These are phyloP conservation scores for Dothideomycetidae sp. DNA, from an alignment of 2,329 filamentous ascomycete genomes.

Conservation along the genomic window DNA sequence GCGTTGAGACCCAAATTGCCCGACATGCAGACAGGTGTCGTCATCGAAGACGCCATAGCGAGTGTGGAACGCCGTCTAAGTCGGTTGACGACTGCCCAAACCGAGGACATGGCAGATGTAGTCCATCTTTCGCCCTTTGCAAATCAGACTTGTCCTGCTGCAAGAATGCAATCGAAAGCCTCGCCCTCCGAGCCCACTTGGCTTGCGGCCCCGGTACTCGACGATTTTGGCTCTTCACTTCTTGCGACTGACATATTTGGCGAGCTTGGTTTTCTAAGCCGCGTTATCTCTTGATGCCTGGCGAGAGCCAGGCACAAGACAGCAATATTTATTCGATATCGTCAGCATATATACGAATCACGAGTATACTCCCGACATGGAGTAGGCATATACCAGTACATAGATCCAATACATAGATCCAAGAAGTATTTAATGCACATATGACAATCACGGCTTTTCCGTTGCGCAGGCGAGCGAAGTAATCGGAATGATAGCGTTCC, in stretches of 20 bases:
- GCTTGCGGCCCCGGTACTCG: conserved; percentile 5
- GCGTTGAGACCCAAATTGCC: neutral
- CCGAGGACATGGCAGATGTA: neutral
- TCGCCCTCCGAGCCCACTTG: neutral
- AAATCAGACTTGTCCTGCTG: conserved; percentile 6
- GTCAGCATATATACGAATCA: conserved; percentile 1
- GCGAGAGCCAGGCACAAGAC: neutral
- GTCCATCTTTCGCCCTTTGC: conserved; percentile 3
- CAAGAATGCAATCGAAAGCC: neutral
- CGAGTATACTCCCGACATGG: too few species aligned
- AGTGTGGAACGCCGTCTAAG: conserved; percentile 8
- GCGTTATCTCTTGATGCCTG: conserved; percentile 13
- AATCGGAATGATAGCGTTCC: too few species aligned
- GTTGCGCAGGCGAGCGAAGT: too few species aligned
- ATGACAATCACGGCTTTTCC: too few species aligned
- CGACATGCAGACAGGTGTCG: conserved; percentile 1
- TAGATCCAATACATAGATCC: conserved; percentile 5
- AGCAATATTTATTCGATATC: conserved; percentile 1
- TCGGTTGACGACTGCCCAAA: conserved; percentile 6
- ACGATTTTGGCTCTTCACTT: conserved; percentile 11
- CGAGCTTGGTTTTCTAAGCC: conserved; percentile 20
- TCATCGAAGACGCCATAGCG: neutral
- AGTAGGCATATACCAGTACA: too few species aligned
- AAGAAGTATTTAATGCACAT: conserved; percentile 1
- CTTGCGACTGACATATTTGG: conserved; percentile 19